phyloP scores from a whole-genome alignment of 352 stramenopile species.

The Globisporangium abappressorium region DNA sequence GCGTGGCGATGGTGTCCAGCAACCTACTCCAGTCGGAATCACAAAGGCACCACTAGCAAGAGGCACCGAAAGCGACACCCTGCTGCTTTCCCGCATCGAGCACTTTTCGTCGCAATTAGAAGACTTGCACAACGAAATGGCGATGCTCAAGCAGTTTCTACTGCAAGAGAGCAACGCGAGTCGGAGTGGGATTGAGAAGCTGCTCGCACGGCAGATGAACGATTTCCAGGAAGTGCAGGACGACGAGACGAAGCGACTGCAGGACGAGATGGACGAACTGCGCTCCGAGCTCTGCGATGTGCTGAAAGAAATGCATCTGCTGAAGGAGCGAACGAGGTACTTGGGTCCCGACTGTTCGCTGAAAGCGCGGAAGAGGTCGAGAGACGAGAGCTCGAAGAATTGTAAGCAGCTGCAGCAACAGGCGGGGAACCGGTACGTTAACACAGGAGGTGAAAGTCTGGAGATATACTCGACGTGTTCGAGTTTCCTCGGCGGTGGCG shows the following conservation, averaged over 20 bases:
- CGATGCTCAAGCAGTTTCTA: constrained; percentile 45
- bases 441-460: not conserved
- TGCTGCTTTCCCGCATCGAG: constrained; percentile 37
- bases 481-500: not conserved
- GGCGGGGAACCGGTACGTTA: not conserved
- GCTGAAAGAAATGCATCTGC: constrained; percentile 60
- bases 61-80: constrained; percentile 10
- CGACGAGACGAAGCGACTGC: constrained; percentile 47
- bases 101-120: constrained; percentile 40
- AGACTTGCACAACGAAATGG: constrained; percentile 47
- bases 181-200: constrained; percentile 45
- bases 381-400: not conserved
- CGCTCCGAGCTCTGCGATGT: constrained; percentile 62
- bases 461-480: constrained; percentile 6
- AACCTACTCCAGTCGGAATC: constrained; percentile 2
- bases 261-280: constrained; percentile 63
- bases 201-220: constrained; percentile 46
- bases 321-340: constrained; percentile 74
- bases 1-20: not conserved
- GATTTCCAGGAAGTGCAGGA: constrained; percentile 47
- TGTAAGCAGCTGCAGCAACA: not conserved
- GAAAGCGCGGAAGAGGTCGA: constrained; percentile 5
- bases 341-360: constrained; percentile 31
- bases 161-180: constrained; percentile 47
- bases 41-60: not conserved